Evolutionary conservation across 179 eudicot genomes (phyloP), one percentile per base, ranked within the genome.

Genomic region (Silene noctiflora): DNA sequence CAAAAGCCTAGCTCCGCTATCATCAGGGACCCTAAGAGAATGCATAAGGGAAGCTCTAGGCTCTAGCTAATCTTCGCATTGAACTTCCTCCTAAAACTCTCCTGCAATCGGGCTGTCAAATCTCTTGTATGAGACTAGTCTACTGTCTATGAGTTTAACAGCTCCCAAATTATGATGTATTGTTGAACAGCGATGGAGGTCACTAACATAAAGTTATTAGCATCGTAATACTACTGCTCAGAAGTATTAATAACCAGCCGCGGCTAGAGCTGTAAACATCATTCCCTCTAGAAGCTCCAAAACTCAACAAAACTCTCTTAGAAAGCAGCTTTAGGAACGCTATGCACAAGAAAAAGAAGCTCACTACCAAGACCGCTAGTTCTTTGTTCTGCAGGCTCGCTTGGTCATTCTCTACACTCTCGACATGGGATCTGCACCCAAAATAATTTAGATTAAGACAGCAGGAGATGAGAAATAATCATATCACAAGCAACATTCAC

Each of bases 321-420:
- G 87, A 84, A 46, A 89, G 80, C 56, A 94, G 62, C 88, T 85
- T 86, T 51, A 89, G 77, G 73, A 91, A 80, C 14, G 93, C 89
- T 77, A 90, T 68, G 69, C 87, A 87, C 73, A 85, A 77, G 81
- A 91, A 89, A 69, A 81, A 83, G 79, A 94, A 81, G 73, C 91
- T 84, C 79, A 88, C 86, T 61, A 85, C 74, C 20, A 94, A 64
- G 25, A 91, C 79, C 6, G 87, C 86, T 12, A 91, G 85, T 87
- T 90, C 93, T 77, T 88, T 86, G 64, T 87, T 87, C 69, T 86
- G 95, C 79, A 92, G 66, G 66, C 79, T 87, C 6, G 79, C 81
- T 79, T 92, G 97, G 51, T 90, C 89, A 3, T 62, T 83, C 63
- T 78, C 74, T 63, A 92, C 83, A 76, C 82, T 87, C 55, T 89